Conservation (phyloP, 2,329 filamentous ascomycete genomes). For the Penicillium sp. region DNA sequence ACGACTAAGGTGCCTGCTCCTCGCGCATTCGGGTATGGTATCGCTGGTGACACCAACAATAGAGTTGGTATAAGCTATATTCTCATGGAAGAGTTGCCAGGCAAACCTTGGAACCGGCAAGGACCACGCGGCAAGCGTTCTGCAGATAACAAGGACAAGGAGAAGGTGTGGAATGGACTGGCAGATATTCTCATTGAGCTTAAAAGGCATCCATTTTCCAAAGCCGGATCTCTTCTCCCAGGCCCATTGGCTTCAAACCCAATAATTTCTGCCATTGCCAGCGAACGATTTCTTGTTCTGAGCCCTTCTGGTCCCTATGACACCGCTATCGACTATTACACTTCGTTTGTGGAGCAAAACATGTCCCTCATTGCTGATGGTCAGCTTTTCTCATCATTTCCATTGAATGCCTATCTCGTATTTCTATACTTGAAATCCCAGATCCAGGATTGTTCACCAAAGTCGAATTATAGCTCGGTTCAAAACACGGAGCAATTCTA, state of each 20-base stretch:
- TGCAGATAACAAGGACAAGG: conserved; percentile 11
- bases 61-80: conserved; percentile 9
- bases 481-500: conserved; percentile 8
- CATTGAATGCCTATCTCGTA: conserved; percentile 7
- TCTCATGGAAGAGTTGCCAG: conserved; percentile 12
- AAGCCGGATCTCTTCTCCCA: conserved; percentile 9
- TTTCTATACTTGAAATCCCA: conserved; percentile 8
- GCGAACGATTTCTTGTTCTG: conserved; percentile 12
- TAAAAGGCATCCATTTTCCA: conserved; percentile 6
- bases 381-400: conserved; percentile 11
- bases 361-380: conserved; percentile 11
- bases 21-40: conserved; percentile 33
- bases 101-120: conserved; percentile 7
- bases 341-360: conserved; percentile 10
- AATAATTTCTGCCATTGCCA: conserved; percentile 6
- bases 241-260: conserved; percentile 5
- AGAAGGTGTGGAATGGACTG: conserved; percentile 6
- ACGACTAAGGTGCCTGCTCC: conserved; percentile 36
- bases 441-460: neutral
- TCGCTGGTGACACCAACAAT: conserved; percentile 19
- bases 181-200: conserved; percentile 14
- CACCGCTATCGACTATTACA: conserved; percentile 7
- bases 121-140: conserved; percentile 8
- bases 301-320: conserved; percentile 7
- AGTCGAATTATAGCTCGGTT: neutral